phyloP scores from a whole-genome alignment of 768 basidiomycete genomes.

The Fomitopsis pulvina region DNA sequence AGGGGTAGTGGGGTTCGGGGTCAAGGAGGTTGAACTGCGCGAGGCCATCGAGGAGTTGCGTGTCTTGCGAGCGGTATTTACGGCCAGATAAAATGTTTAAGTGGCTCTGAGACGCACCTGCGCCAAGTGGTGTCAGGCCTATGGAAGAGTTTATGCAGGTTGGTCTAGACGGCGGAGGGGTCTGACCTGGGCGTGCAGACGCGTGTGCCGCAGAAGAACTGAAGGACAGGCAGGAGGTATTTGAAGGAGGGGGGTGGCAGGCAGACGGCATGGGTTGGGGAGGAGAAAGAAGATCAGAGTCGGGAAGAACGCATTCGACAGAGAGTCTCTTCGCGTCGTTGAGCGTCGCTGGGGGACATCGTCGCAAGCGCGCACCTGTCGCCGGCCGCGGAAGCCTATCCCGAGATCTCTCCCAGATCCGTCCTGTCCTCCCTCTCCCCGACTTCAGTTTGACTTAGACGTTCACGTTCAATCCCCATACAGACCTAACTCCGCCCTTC shows the following conservation, averaged over 20 bases:
- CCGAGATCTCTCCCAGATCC: background rate
- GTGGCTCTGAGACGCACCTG: background rate
- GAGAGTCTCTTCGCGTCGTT: background rate
- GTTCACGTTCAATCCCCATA: no score
- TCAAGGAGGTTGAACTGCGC: constrained; percentile 6
- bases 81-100: background rate
- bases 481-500: no score
- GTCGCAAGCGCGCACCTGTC: background rate
- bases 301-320: background rate
- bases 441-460: no score
- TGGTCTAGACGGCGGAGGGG: background rate
- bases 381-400: background rate
- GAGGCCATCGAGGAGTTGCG: background rate
- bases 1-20: constrained; percentile 38
- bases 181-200: background rate
- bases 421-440: background rate
- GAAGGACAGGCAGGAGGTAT: background rate
- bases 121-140: background rate
- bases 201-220: background rate
- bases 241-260: background rate
- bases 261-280: background rate
- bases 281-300: background rate
- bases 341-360: background rate
- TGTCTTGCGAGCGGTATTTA: background rate
- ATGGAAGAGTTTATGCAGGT: background rate